Evolutionary conservation across 345 rosid species (phyloP), one percentile per base, ranked within the genome.

Genomic region (Carallia pectinifolia): DNA sequence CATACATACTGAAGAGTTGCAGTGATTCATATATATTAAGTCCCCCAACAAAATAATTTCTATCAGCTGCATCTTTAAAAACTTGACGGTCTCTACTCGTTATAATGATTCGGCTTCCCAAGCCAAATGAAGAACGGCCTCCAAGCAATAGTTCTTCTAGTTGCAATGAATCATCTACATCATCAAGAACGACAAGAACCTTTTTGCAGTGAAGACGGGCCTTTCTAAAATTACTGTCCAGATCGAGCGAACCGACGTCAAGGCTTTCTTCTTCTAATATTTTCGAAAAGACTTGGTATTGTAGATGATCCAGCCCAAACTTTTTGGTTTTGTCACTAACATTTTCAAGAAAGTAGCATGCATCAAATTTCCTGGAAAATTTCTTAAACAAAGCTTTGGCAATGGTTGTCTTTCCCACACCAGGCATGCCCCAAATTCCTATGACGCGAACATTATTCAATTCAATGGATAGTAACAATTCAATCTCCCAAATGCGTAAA

Each of bases 361-460:
- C 33, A 13, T 68, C 64, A 38, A 68, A 68, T 6, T 27, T 48
- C 30, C 6, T 0, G 48, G 15, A 15, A 0, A 15, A 7, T 0
- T 30, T 19, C 2, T 58, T 58, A 40, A 40, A 58, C 7, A 68
- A n/a, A 40, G 54, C 56, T 16, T 9, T 50, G 61, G 64, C 71
- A 44, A 59, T 39, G 7, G 71, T 44, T 8, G 62, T 67, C 6
- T 55, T 56, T 3, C 62, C 71, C 6, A 56, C 38, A 15, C 71
- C 53, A 3, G 27, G 53, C 71, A 68, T 68, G 6, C 64, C 71
- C 71, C 71, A 58, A 15, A 68, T 58, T 58, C 71, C 71, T 10
- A 68, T 3, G 8, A 30, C 5, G 9, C 17, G 17, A 29, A 47
- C 55, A 68, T 68, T 55, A 8, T 6, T 13, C 7, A 7, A 2